These are phyloP conservation scores for Athelia psychrophila DNA, from an alignment of 1,284 basidiomycete species.

Conservation along the genomic window DNA sequence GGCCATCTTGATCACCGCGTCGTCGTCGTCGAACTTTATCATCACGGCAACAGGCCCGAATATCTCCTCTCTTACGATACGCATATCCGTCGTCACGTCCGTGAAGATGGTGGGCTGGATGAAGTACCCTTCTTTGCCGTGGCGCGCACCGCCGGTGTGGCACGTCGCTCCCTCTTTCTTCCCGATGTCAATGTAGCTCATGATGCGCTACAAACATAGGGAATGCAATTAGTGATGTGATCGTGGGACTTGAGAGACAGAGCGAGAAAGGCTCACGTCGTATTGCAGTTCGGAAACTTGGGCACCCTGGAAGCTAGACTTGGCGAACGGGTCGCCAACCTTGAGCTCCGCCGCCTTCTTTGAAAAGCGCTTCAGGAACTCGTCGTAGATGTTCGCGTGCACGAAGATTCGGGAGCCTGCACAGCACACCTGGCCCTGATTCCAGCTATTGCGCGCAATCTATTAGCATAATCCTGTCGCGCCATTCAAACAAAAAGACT, in stretches of 20 bases:
- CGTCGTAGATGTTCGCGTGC: constrained; percentile 58
- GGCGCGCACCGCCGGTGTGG: constrained; percentile 57
- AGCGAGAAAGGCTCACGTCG: constrained; percentile 24
- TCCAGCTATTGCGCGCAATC: constrained; percentile 38
- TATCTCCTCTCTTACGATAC: constrained; percentile 90
- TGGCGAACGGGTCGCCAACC: constrained; percentile 61
- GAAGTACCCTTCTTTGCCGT: constrained; percentile 53
- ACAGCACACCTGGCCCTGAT: constrained; percentile 64
- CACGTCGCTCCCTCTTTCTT: constrained; percentile 66
- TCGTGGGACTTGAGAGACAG: too few relatives aligned
- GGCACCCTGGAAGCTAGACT: constrained; percentile 65
- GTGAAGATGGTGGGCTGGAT: constrained; percentile 88
- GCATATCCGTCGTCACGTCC: constrained; percentile 74
- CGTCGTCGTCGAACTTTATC: constrained; percentile 69
- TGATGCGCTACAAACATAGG: constrained; percentile 43
- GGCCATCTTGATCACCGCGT: constrained; percentile 74
- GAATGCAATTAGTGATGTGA: too few relatives aligned
- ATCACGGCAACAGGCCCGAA: constrained; percentile 84
- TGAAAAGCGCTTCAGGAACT: constrained; percentile 42
- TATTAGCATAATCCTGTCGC: not conserved
- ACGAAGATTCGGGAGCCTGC: constrained; percentile 64
- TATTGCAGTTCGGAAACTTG: constrained; percentile 54
- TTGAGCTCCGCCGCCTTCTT: constrained; percentile 41
- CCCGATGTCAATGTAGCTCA: constrained; percentile 69
- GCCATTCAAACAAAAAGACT: constrained; percentile 14